Percentiles rank a stretch among this genome's conserved stretches.
Evolutionary conservation across 306 rosid species (phyloP).

Genomic region (Acmispon strigosus): DNA sequence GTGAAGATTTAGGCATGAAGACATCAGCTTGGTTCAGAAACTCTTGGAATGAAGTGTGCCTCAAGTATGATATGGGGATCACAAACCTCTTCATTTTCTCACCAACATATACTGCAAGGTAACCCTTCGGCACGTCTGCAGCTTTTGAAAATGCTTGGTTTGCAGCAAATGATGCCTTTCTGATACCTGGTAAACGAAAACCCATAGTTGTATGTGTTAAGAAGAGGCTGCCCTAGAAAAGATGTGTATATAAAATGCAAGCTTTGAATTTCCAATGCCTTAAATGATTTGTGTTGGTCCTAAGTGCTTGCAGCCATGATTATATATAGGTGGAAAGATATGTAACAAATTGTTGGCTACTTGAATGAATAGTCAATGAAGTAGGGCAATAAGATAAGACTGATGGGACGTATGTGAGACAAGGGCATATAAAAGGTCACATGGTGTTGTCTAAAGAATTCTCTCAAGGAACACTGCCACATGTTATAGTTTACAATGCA

Average conservation of each 20-base stretch:
- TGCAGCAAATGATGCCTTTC: background rate
- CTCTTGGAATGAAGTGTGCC: too few species aligned
- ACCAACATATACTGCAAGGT: slow-evolving; percentile 9
- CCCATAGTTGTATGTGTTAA: slow-evolving; percentile 4
- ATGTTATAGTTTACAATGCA: background rate
- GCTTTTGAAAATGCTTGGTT: slow-evolving; percentile 9
- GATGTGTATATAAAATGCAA: background rate
- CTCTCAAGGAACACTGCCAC: background rate
- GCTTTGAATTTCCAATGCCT: background rate
- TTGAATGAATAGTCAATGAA: background rate
- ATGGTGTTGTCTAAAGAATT: slow-evolving; percentile 22
- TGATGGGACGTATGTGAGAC: slow-evolving; percentile 2
- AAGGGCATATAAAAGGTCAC: slow-evolving; percentile 21
- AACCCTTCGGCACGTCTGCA: background rate
- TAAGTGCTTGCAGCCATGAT: background rate
- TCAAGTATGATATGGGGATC: too few species aligned
- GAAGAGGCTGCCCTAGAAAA: background rate
- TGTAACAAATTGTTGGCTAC: background rate
- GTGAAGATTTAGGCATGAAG: too few species aligned
- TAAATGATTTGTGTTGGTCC: slow-evolving; percentile 7
- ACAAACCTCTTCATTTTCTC: background rate
- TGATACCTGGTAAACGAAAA: slow-evolving; percentile 14
- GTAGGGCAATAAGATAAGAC: background rate
- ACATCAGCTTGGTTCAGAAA: too few species aligned
- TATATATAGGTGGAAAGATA: slow-evolving; percentile 24